Percentiles rank a stretch among this genome's conserved stretches.
phyloP scores from a whole-genome alignment of 352 stramenopile species.

The Aphanomyces astaci region DNA sequence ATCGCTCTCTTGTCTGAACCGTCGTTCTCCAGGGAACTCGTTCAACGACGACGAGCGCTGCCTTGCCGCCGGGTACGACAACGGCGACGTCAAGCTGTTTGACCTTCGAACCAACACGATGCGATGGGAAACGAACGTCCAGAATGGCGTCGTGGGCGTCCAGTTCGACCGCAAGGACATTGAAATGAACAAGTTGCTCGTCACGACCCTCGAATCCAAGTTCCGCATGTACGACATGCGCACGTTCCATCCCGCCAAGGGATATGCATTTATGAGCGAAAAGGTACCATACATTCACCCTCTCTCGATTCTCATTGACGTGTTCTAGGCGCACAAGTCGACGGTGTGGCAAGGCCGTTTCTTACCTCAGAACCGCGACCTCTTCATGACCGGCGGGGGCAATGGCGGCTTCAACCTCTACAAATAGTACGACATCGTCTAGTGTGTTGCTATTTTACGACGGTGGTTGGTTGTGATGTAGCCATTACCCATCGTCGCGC shows the following conservation, averaged over 20 bases:
- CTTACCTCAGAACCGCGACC: constrained; percentile 93
- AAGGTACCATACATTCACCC: constrained; percentile 34
- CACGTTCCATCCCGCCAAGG: constrained; percentile 87
- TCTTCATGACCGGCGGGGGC: constrained; percentile 94
- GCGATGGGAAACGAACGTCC: constrained; percentile 94
- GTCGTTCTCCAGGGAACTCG: constrained; percentile 55
- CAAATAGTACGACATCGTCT: constrained; percentile 88
- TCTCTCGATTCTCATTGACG: neutral
- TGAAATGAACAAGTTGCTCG: constrained; percentile 96
- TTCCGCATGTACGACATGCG: constrained; percentile 93
- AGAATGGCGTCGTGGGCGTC: constrained; percentile 93
- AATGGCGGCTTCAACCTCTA: constrained; percentile 97
- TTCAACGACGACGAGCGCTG: constrained; percentile 91
- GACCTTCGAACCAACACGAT: constrained; percentile 90
- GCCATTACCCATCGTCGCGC: constrained; percentile 73
- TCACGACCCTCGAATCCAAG: constrained; percentile 94
- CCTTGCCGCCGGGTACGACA: constrained; percentile 92
- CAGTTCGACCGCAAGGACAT: constrained; percentile 96
- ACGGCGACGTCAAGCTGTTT: constrained; percentile 97
- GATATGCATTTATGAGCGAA: constrained; percentile 88
- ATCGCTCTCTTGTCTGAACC: neutral
- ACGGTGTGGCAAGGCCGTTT: constrained; percentile 93
- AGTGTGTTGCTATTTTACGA: constrained; percentile 10
- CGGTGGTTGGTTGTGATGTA: constrained; percentile 27
- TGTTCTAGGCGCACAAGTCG: constrained; percentile 80